phyloP scores from a whole-genome alignment of 257 asterid genomes.

The Thymus mandschuricus region DNA sequence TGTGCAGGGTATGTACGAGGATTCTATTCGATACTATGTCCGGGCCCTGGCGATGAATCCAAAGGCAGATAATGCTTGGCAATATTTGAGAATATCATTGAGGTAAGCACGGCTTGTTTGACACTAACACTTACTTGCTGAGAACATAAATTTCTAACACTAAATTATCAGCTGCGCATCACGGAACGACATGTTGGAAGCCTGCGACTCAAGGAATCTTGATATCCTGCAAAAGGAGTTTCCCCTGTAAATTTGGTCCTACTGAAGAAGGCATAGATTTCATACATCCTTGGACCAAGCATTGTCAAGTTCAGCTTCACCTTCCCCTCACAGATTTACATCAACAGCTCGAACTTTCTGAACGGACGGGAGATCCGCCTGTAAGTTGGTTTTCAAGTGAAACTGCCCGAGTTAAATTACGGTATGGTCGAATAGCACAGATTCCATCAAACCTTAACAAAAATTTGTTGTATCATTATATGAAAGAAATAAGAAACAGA shows the following conservation, averaged over 20 bases:
- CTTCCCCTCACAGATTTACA: not conserved
- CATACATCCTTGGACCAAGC: not conserved
- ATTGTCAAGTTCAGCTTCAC: not conserved
- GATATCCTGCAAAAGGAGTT: slow-evolving; percentile 93
- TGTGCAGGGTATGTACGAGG: slow-evolving; percentile 91
- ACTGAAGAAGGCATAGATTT: not conserved
- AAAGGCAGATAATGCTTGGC: slow-evolving; percentile 99
- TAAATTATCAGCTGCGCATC: slow-evolving; percentile 75
- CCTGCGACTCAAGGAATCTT: slow-evolving; percentile 89
- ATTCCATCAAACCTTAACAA: not conserved
- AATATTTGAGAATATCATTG: slow-evolving; percentile 88
- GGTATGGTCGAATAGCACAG: slow-evolving; percentile 6
- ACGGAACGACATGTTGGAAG: slow-evolving; percentile 88
- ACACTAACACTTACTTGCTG: not conserved
- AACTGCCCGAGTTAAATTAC: not conserved
- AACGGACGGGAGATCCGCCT: not conserved
- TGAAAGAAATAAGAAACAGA: slow-evolving; percentile 4
- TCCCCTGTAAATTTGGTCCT: slow-evolving; percentile 48
- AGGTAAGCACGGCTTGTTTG: slow-evolving; percentile 51
- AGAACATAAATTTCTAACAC: not conserved
- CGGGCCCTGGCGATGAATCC: slow-evolving; percentile 97
- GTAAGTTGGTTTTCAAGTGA: slow-evolving; percentile 5
- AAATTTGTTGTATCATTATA: slow-evolving; percentile 18
- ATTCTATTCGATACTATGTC: slow-evolving; percentile 92
- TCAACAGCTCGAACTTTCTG: slow-evolving; percentile 16